These are phyloP conservation scores for Syzygium malaccense DNA, from an alignment of 441 rosid genomes.

Conservation along the genomic window DNA sequence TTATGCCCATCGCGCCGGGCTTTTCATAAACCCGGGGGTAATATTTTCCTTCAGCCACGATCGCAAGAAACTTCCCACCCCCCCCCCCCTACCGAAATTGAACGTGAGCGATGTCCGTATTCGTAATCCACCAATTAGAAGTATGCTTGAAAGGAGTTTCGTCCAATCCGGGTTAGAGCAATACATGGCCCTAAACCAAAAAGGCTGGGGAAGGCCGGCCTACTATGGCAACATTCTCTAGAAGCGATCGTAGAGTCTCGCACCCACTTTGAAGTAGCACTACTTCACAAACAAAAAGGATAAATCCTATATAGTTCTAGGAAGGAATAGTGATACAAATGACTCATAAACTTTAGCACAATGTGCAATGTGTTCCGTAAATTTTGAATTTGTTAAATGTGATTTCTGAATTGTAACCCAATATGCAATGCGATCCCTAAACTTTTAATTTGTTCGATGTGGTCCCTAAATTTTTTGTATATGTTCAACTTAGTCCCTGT, in stretches of 20 bases:
- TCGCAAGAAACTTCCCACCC: neutral
- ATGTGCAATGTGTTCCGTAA: no score
- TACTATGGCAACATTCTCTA: neutral
- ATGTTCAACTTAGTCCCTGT: no score
- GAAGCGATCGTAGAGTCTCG: neutral
- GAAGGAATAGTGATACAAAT: no score
- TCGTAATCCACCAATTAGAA: neutral
- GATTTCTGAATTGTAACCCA: no score
- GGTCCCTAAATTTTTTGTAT: no score
- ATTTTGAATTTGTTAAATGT: no score
- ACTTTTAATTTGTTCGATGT: no score
- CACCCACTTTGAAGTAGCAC: neutral
- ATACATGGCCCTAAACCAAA: neutral
- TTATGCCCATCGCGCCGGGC: neutral
- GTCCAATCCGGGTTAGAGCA: neutral
- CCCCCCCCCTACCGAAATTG: neutral
- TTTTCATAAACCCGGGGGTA: neutral
- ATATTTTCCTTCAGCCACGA: neutral
- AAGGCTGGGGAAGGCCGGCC: neutral
- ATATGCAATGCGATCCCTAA: no score
- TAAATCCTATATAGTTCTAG: neutral
- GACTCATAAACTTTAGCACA: no score
- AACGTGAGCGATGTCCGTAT: rapidly evolving
- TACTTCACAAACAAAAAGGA: neutral
- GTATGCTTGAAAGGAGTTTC: neutral